These are phyloP conservation scores for Apiospora pterosperma DNA, from an alignment of 2,329 filamentous ascomycete genomes.

Conservation along the genomic window DNA sequence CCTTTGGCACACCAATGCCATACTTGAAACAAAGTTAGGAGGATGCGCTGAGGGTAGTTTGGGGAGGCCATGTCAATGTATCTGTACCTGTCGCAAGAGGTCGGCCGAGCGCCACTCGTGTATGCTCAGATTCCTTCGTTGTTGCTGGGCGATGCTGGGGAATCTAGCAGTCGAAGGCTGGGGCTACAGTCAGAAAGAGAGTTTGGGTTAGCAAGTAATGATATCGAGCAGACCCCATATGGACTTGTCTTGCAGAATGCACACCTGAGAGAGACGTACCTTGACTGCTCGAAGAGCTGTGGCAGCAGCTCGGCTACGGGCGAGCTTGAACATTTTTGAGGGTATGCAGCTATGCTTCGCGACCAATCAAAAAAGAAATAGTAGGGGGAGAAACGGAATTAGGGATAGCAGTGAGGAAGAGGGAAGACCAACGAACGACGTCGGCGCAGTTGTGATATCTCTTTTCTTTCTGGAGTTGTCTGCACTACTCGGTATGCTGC, in stretches of 20 bases:
- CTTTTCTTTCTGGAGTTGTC: not conserved
- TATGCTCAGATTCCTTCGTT: slow-evolving; percentile 87
- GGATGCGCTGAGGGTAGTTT: not conserved
- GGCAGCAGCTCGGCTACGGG: slow-evolving; percentile 76
- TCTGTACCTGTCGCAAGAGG: slow-evolving; percentile 69
- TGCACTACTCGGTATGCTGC: slow-evolving; percentile 5
- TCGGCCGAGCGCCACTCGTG: slow-evolving; percentile 98
- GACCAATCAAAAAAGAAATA: not conserved
- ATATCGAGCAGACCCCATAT: slow-evolving; percentile 7
- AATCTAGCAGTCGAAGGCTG: slow-evolving; percentile 50
- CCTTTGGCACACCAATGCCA: slow-evolving; percentile 89
- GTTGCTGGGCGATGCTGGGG: slow-evolving; percentile 67
- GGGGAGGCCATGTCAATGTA: slow-evolving; percentile 6
- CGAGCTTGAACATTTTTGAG: slow-evolving; percentile 76
- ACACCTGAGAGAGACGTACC: slow-evolving; percentile 48
- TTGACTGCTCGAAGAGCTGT: slow-evolving; percentile 75
- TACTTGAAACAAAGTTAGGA: slow-evolving; percentile 56
- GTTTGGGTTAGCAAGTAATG: slow-evolving; percentile 17
- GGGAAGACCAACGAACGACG: not conserved
- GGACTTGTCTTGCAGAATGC: not conserved
- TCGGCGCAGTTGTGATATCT: not conserved
- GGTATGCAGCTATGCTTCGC: not conserved
- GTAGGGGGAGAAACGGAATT: not conserved
- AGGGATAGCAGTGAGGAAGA: not conserved
- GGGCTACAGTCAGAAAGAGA: slow-evolving; percentile 23